Evolutionary conservation across 768 basidiomycete genomes (phyloP), one percentile per base, ranked within the genome.

Genomic region (Tricholoma terreum): DNA sequence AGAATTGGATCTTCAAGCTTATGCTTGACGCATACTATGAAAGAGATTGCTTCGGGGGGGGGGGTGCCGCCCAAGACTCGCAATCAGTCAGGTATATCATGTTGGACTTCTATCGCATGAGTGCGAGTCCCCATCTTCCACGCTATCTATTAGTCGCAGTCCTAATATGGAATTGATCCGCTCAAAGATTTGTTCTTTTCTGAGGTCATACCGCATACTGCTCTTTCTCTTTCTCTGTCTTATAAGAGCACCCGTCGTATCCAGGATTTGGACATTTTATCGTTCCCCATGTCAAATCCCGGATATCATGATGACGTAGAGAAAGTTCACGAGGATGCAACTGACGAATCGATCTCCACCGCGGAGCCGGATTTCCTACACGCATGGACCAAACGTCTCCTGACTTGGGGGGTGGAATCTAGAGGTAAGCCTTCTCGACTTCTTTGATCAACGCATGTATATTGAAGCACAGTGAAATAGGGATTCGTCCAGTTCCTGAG

Each of bases 401-500:
- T 64, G 33, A 65, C 63, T 5, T 61, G 51, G 56, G 73, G 73
- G n/a, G 67, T 76, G 1, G 73, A 75, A 57, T 61, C 69, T 14
- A 63, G 73, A 70, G 75, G 73, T 71, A 24, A 21, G 58, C 56
- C 6, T 11, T 30, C n/a, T 38, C 40, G 33, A 49, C 22, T 19
- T n/a, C 35, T 15, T 8, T 14, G 7, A 33, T 19, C 6, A 12
- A 42, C 14, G 4, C 15, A 21, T 42, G 10, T 40, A n/a, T 22
- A 24, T 33, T 40, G 31, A 22, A 21, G 36, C 11, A 10, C 24
- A 27, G 49, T 24, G 34, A 30, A 51, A 24, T 55, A 79, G 85
- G 86, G 0, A 82, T 83, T 34, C 67, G 77, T 22, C 88, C 87
- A 10, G 83, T 87, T 0, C 74, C 80, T 2, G 59, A 73, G 11